Conservation (phyloP, 2,329 filamentous ascomycete species). For the Trichoderma cornu-damae region DNA sequence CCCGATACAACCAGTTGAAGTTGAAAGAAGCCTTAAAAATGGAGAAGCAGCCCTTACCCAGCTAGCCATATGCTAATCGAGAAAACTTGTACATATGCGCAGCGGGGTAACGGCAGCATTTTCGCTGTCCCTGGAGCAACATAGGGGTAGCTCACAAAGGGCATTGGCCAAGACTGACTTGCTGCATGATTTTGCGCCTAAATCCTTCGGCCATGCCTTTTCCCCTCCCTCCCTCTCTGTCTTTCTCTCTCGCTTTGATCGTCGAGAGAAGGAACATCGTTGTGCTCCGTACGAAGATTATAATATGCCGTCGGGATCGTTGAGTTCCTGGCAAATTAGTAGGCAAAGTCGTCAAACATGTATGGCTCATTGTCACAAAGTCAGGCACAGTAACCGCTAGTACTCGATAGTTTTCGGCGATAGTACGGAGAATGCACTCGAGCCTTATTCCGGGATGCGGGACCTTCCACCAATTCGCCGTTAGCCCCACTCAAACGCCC, state of each 20-base stretch:
- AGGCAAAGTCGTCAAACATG: not conserved
- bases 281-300: no score
- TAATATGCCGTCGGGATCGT: not conserved
- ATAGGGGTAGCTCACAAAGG: not conserved
- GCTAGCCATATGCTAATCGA: not conserved
- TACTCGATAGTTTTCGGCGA: not conserved
- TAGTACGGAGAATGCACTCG: not conserved
- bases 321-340: not conserved
- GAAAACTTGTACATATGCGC: not conserved
- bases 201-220: not conserved
- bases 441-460: not conserved
- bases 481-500: conserved; percentile 1
- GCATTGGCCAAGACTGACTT: not conserved
- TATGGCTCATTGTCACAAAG: not conserved
- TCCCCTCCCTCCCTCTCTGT: not conserved
- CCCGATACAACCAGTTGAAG: not conserved
- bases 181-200: not conserved
- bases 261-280: no score
- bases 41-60: not conserved
- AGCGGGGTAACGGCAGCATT: not conserved
- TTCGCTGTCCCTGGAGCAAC: not conserved
- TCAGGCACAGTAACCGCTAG: not conserved
- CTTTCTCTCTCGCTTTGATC: not conserved
- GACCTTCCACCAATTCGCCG: not conserved
- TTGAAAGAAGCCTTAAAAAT: not conserved